phyloP scores from a whole-genome alignment of 305 asterid genomes.

The Fraxinus xanthoxyloides region DNA sequence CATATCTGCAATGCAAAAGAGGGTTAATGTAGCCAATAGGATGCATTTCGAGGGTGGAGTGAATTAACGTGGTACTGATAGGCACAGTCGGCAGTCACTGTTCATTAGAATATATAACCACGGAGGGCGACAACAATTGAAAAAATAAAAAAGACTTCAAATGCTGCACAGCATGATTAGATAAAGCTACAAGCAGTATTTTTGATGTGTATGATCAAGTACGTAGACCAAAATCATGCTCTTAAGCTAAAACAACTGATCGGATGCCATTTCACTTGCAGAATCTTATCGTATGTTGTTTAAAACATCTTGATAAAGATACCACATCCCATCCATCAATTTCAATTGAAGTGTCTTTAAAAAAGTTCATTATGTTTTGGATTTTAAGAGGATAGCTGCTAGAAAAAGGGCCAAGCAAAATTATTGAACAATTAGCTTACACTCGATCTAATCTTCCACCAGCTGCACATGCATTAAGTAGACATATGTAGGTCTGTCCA shows the following conservation, averaged over 20 bases:
- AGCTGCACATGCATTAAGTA: conserved; percentile 90
- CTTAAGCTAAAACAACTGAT: background rate
- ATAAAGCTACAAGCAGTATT: background rate
- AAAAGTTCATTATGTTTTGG: conserved; percentile 2
- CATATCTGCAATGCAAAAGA: conserved; percentile 51
- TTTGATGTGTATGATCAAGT: background rate
- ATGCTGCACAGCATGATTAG: conserved; percentile 16
- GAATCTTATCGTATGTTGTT: background rate
- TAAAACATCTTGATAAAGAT: background rate
- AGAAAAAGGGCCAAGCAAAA: conserved; percentile 11
- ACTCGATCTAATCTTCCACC: conserved; percentile 80
- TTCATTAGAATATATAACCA: background rate
- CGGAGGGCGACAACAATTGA: conserved; percentile 5
- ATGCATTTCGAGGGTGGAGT: background rate
- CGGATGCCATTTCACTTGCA: background rate
- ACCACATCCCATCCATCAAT: background rate
- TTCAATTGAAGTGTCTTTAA: background rate
- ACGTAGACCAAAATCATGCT: background rate
- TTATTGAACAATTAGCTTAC: conserved; percentile 44
- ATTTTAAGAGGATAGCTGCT: conserved; percentile 10
- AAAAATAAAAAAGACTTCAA: conserved; percentile 6
- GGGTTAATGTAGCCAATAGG: conserved; percentile 1
- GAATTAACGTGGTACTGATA: background rate
- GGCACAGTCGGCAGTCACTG: background rate
- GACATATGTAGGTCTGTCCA: conserved; percentile 81